Evolutionary conservation across 768 basidiomycete genomes (phyloP), one percentile per base, ranked within the genome.

Genomic region (Lactifluus piperatus): DNA sequence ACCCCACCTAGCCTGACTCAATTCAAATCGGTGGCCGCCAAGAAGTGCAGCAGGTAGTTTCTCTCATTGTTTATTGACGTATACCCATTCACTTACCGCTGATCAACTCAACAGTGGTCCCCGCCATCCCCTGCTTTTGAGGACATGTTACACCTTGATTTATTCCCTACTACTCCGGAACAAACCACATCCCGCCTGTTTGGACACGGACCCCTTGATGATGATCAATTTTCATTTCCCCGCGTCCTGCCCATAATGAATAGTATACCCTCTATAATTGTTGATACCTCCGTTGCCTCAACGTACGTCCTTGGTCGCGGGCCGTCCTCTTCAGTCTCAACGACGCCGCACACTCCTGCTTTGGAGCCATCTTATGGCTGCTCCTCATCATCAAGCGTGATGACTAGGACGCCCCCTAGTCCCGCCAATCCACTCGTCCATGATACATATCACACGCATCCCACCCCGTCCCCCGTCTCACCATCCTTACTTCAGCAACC

Each of bases 361-460:
- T 56, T 58, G 51, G 63, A 62, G 6, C 64, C 64, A 5, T 63
- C 62, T 34, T 49, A 54, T 0, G 50, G 50, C 51, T 64, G 59
- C 37, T 24, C 39, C 4, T 63, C 64, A 41, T 64, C 64, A 16
- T 57, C 64, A 16, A 63, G 50, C 43, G 13, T 47, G 20, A 18
- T 13, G 5, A 47, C 54, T 18, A 39, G 56, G 6, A 54, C 64
- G 3, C 64, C 64, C 22, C 51, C 64, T 46, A 64, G 57, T 1
- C 62, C 64, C 11, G 9, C 26, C 18, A 14, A 32, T 11, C 22
- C 36, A 16, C 53, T 64, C 22, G 37, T 43, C 6, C 34, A 24
- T 14, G 20, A 45, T n/a, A 54, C 4, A 45, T 62, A 16, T 10
- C n/a, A n/a, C 14, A 2, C 36, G 27, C 34, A 11, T n/a, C 2